phyloP scores from a whole-genome alignment of 495 filamentous ascomycete species.

The Talaromyces trachyspermus region DNA sequence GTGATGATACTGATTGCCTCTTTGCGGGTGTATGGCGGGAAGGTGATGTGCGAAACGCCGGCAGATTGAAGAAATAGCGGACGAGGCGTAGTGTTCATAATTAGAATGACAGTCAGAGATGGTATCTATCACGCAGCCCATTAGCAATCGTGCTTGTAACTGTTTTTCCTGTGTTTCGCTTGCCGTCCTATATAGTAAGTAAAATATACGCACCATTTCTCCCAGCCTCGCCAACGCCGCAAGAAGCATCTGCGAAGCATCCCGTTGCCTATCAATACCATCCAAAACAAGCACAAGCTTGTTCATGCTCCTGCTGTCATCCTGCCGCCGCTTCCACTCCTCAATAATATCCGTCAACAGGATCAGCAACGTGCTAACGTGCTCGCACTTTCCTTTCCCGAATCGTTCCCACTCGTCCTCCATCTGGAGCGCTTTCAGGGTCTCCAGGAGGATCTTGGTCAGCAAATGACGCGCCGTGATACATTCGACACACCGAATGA shows the following conservation, averaged over 20 bases:
- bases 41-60: slow-evolving; percentile 72
- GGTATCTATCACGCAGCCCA: slow-evolving; percentile 76
- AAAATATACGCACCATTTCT: slow-evolving; percentile 62
- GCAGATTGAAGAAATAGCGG: slow-evolving; percentile 64
- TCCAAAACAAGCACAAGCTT: slow-evolving; percentile 83
- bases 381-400: slow-evolving; percentile 62
- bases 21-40: slow-evolving; percentile 74
- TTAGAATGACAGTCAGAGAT: slow-evolving; percentile 67
- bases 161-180: too few relatives aligned
- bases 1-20: slow-evolving; percentile 70
- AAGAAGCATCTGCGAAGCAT: slow-evolving; percentile 71
- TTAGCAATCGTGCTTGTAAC: too few relatives aligned
- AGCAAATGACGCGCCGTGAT: slow-evolving; percentile 85
- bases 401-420: slow-evolving; percentile 31
- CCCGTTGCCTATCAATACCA: slow-evolving; percentile 81
- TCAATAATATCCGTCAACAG: slow-evolving; percentile 51
- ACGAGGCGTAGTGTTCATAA: slow-evolving; percentile 61
- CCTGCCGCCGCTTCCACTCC: slow-evolving; percentile 4
- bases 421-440: slow-evolving; percentile 29
- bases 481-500: slow-evolving; percentile 76
- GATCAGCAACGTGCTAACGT: slow-evolving; percentile 62
- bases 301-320: slow-evolving; percentile 16
- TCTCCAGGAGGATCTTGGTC: slow-evolving; percentile 46
- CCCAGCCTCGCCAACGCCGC: slow-evolving; percentile 73
- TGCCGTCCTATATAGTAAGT: too few relatives aligned